phyloP scores from a whole-genome alignment of 768 basidiomycete species.

The Lactarius quietus region DNA sequence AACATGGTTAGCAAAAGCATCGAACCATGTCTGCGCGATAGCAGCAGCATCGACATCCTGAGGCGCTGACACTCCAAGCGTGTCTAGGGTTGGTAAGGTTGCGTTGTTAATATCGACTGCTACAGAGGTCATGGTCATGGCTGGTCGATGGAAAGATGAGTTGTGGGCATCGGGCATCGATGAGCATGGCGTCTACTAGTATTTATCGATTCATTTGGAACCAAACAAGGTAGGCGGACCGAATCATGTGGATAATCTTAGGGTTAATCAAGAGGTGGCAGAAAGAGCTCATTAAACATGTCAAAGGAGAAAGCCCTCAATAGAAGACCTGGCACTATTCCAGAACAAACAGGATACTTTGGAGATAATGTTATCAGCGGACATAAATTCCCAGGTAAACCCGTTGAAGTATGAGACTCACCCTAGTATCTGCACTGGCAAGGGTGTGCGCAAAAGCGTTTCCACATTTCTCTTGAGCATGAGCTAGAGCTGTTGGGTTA shows the following conservation, averaged over 20 bases:
- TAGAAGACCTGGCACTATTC: too few relatives aligned
- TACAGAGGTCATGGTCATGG: slow-evolving; percentile 14
- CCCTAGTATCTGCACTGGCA: too few relatives aligned
- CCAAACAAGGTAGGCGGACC: neutral
- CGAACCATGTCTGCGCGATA: slow-evolving; percentile 28
- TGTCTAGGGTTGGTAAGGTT: slow-evolving; percentile 27
- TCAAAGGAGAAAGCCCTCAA: too few relatives aligned
- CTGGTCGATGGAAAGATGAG: neutral
- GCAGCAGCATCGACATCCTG: slow-evolving; percentile 17
- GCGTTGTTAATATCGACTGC: slow-evolving; percentile 14
- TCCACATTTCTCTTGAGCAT: too few relatives aligned
- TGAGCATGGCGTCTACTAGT: neutral
- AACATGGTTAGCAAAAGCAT: slow-evolving; percentile 23
- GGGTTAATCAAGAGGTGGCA: neutral
- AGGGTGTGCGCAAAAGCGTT: too few relatives aligned
- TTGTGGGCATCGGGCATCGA: neutral
- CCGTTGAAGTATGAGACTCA: too few relatives aligned
- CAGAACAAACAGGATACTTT: too few relatives aligned
- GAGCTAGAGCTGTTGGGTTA: too few relatives aligned
- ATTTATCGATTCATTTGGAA: slow-evolving; percentile 2
- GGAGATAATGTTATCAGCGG: too few relatives aligned
- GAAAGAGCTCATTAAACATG: too few relatives aligned
- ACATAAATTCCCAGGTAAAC: too few relatives aligned
- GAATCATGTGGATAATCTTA: neutral
- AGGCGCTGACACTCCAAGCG: slow-evolving; percentile 23